Percentiles rank a stretch among this genome's conserved stretches.
Evolutionary conservation across 345 rosid genomes (phyloP).

Genomic region (Hibiscus mutabilis): DNA sequence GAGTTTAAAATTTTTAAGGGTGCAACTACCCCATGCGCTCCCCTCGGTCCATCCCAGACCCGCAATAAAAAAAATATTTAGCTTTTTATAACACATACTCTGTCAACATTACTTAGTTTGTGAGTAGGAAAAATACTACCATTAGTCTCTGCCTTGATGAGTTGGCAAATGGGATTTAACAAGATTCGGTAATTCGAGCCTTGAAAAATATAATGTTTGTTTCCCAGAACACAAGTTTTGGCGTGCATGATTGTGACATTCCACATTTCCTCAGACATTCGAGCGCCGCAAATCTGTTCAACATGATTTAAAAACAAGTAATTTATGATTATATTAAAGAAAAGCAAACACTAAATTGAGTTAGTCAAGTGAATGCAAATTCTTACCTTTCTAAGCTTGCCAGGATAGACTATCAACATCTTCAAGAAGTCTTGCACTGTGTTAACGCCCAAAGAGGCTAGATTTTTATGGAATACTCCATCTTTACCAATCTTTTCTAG

Average conservation of each 20-base stretch:
- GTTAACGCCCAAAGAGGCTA: slow-evolving; percentile 29
- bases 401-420: slow-evolving; percentile 39
- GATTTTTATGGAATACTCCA: slow-evolving; percentile 77
- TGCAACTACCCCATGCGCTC: too few species aligned
- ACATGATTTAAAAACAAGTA: background rate
- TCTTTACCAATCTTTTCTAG: slow-evolving; percentile 61
- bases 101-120: slow-evolving; percentile 26
- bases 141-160: slow-evolving; percentile 34
- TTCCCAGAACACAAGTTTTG: slow-evolving; percentile 55
- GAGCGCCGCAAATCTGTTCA: slow-evolving; percentile 51
- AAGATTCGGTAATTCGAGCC: slow-evolving; percentile 31
- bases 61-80: background rate
- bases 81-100: slow-evolving; percentile 28
- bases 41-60: too few species aligned
- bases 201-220: slow-evolving; percentile 34
- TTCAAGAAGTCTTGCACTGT: slow-evolving; percentile 79
- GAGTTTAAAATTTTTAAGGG: too few species aligned
- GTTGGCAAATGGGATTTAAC: slow-evolving; percentile 70
- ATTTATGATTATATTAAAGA: background rate
- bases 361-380: background rate
- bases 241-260: slow-evolving; percentile 68
- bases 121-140: slow-evolving; percentile 29
- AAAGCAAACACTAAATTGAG: background rate
- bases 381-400: slow-evolving; percentile 47
- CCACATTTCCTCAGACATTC: slow-evolving; percentile 84